Percentiles rank a stretch among this genome's conserved stretches.
Conservation (phyloP, 2,329 filamentous ascomycete genomes). For the Aspergillus clavatus region DNA sequence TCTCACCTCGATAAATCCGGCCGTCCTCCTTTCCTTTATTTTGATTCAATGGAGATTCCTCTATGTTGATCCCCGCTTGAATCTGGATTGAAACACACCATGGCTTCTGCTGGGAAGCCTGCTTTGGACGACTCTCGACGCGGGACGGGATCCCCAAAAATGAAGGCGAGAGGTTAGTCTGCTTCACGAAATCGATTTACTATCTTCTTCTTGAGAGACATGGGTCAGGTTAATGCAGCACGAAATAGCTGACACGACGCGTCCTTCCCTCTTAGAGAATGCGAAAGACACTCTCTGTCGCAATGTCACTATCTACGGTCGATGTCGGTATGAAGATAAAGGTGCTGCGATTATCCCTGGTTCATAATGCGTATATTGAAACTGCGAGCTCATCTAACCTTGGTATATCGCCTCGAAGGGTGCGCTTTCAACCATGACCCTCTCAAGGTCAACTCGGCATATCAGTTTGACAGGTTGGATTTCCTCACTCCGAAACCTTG, state of each 20-base stretch:
- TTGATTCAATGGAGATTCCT: slow-evolving; percentile 38
- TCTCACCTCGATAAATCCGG: slow-evolving; percentile 25
- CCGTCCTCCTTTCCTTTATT: slow-evolving; percentile 24
- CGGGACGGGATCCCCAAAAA: slow-evolving; percentile 43
- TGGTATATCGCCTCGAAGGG: slow-evolving; percentile 35
- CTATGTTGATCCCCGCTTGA: slow-evolving; percentile 33
- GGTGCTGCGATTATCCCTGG: slow-evolving; percentile 41
- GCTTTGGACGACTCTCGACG: slow-evolving; percentile 44
- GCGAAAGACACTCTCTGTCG: slow-evolving; percentile 84
- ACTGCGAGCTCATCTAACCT: slow-evolving; percentile 14
- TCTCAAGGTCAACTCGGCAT: slow-evolving; percentile 51
- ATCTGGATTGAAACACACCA: slow-evolving; percentile 29
- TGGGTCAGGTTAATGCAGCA: neutral
- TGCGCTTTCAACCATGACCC: slow-evolving; percentile 87
- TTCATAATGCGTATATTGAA: slow-evolving; percentile 2
- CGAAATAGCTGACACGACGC: slow-evolving; percentile 9
- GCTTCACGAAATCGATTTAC: neutral
- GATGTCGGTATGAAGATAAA: slow-evolving; percentile 86
- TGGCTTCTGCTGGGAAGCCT: slow-evolving; percentile 43
- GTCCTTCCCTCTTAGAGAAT: slow-evolving; percentile 52
- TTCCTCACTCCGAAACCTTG: slow-evolving; percentile 3
- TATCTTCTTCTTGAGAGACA: neutral
- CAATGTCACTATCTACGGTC: slow-evolving; percentile 88
- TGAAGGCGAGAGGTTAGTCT: slow-evolving; percentile 46
- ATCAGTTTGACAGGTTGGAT: slow-evolving; percentile 38